Percentiles rank a stretch among this genome's conserved stretches.
These are phyloP conservation scores for Aureobasidium sp. DNA, from an alignment of 2,329 filamentous ascomycete genomes.

Conservation along the genomic window DNA sequence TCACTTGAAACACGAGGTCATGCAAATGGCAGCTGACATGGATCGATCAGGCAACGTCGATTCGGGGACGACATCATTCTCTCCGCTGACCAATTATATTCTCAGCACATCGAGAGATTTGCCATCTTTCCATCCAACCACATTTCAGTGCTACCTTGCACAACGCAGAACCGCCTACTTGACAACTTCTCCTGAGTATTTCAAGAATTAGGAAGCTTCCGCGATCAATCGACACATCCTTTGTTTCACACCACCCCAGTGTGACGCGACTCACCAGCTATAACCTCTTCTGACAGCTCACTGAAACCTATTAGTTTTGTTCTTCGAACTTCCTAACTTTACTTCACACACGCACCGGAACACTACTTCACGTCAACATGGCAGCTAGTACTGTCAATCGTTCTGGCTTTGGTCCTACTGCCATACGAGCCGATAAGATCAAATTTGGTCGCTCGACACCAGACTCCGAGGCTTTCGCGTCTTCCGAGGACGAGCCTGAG, in stretches of 20 bases:
- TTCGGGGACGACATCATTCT: background rate
- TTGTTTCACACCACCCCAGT: background rate
- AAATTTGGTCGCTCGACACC: conserved; percentile 8
- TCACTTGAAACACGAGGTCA: background rate
- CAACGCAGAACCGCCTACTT: background rate
- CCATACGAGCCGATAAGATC: background rate
- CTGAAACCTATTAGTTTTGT: background rate
- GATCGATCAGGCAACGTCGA: background rate
- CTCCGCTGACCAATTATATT: background rate
- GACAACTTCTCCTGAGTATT: background rate
- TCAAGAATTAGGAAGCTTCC: background rate
- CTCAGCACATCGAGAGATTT: background rate
- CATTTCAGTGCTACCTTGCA: background rate
- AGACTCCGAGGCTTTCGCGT: conserved; percentile 57
- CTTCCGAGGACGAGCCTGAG: conserved; percentile 86
- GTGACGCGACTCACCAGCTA: background rate
- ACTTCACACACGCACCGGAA: background rate
- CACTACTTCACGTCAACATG: background rate
- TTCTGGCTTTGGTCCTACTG: background rate
- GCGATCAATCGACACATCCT: background rate
- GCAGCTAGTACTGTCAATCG: conserved; percentile 2
- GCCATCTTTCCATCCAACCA: background rate
- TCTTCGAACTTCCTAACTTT: background rate
- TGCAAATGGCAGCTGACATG: conserved; percentile 1
- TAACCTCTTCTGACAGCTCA: background rate